A percentile compares a stretch with the other conserved stretches of the same genome.
phyloP scores from a whole-genome alignment of 331 rosid species.

The Rosa hybrid region DNA sequence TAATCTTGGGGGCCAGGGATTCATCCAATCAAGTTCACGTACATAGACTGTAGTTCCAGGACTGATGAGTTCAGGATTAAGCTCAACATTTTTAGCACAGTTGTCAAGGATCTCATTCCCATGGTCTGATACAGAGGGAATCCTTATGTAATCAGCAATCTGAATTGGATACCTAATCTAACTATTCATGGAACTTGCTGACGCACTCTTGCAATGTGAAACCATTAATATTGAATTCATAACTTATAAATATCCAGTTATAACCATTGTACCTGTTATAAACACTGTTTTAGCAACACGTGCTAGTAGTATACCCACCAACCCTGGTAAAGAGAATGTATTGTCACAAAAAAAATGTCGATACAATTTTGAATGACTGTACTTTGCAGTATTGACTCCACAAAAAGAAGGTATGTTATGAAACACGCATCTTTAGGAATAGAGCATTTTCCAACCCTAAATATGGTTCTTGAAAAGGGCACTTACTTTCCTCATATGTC shows the following conservation, averaged over 20 bases:
- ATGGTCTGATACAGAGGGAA: conserved; percentile 55
- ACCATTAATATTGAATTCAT: not conserved
- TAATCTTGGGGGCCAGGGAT: conserved; percentile 72
- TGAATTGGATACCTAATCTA: not conserved
- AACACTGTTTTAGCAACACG: conserved; percentile 56
- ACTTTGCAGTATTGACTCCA: not conserved
- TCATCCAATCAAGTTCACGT: conserved; percentile 85
- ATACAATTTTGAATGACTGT: not conserved
- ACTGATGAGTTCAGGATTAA: conserved; percentile 55
- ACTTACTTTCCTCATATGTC: not conserved
- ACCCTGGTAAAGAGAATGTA: conserved; percentile 50
- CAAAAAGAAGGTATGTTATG: not conserved
- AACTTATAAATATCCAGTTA: not conserved
- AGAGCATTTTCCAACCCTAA: not conserved
- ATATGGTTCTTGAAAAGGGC: not conserved
- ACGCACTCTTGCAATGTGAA: not conserved
- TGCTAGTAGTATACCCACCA: conserved; percentile 79
- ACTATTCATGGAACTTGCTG: not conserved
- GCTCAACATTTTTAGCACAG: conserved; percentile 69
- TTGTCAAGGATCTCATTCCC: conserved; percentile 81
- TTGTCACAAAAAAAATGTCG: not conserved
- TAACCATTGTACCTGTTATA: conserved; percentile 66
- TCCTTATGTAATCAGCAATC: not conserved
- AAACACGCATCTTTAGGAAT: not conserved
- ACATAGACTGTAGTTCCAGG: conserved; percentile 49